Evolutionary conservation across 2,329 filamentous ascomycete genomes (phyloP).

Genomic region (Chrysoporthe deuterocubensis): DNA sequence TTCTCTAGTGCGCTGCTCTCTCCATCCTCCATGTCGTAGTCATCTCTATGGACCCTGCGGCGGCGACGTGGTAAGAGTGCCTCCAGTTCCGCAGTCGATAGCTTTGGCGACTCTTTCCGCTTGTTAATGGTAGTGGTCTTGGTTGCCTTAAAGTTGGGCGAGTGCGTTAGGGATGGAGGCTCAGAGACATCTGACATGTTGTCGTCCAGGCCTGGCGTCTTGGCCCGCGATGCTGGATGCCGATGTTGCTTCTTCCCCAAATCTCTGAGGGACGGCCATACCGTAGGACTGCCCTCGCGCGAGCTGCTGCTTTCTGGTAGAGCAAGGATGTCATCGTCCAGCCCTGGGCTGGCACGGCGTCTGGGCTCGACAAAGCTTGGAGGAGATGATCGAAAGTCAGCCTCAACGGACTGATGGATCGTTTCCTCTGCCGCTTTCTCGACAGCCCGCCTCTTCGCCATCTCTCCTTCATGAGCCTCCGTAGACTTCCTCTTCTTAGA

Average conservation of each 20-base stretch:
- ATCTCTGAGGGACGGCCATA: constrained; percentile 57
- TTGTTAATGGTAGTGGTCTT: constrained; percentile 30
- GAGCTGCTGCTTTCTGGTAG: constrained; percentile 57
- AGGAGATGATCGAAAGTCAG: constrained; percentile 40
- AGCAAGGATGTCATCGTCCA: constrained; percentile 55
- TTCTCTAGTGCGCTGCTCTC: constrained; percentile 47
- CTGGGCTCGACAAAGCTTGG: constrained; percentile 38
- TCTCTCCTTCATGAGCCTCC: constrained; percentile 44
- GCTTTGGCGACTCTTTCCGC: constrained; percentile 44
- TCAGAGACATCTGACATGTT: constrained; percentile 62
- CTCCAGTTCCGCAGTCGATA: constrained; percentile 60
- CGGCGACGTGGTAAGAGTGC: constrained; percentile 58
- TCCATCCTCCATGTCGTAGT: constrained; percentile 52
- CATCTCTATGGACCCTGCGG: constrained; percentile 40
- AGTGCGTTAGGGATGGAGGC: constrained; percentile 69
- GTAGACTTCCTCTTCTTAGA: constrained; percentile 62
- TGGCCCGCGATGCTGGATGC: constrained; percentile 35
- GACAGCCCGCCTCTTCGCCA: constrained; percentile 38
- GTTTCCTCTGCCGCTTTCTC: constrained; percentile 26
- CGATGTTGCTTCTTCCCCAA: constrained; percentile 50
- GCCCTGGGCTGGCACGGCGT: constrained; percentile 46
- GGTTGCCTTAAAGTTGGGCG: constrained; percentile 55
- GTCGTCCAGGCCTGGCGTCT: constrained; percentile 45
- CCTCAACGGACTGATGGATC: constrained; percentile 34
- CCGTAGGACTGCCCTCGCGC: constrained; percentile 45